phyloP scores from a whole-genome alignment of 371 early-diverging fungal species.

The Sporodiniella umbellata region DNA sequence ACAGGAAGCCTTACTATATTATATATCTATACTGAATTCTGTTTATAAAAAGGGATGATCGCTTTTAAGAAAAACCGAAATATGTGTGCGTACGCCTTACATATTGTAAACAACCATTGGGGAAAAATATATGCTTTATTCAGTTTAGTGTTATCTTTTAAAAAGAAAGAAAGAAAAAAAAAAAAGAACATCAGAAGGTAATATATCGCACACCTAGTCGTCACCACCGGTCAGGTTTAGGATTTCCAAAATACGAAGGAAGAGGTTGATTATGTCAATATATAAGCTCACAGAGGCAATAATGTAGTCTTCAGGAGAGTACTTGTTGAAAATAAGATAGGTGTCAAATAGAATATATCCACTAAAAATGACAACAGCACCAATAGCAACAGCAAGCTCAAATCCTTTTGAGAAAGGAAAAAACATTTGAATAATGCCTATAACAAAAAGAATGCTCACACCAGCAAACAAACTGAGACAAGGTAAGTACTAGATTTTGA shows the following conservation, averaged over 20 bases:
- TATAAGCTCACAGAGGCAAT: slow-evolving; percentile 74
- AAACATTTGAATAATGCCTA: slow-evolving; percentile 66
- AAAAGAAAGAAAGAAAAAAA: too few relatives aligned
- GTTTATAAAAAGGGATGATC: too few relatives aligned
- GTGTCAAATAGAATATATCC: slow-evolving; percentile 77
- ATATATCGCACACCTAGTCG: too few relatives aligned
- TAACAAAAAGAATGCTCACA: slow-evolving; percentile 57
- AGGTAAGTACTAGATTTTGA: background rate
- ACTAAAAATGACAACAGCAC: slow-evolving; percentile 66
- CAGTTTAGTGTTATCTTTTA: too few relatives aligned
- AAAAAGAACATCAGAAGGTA: too few relatives aligned
- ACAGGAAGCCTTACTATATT: too few relatives aligned
- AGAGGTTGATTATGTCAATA: slow-evolving; percentile 79
- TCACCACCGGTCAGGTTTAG: slow-evolving; percentile 20
- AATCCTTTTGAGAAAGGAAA: slow-evolving; percentile 64
- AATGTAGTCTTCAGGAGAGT: slow-evolving; percentile 79
- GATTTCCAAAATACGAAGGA: slow-evolving; percentile 69
- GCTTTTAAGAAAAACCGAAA: too few relatives aligned
- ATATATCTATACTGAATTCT: too few relatives aligned
- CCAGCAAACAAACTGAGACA: slow-evolving; percentile 52
- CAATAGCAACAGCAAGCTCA: slow-evolving; percentile 63
- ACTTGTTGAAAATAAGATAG: slow-evolving; percentile 61
- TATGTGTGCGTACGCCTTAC: too few relatives aligned
- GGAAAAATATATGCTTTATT: too few relatives aligned
- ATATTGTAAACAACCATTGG: too few relatives aligned